These are phyloP conservation scores for Silene conica DNA, from an alignment of 148 eudicot genomes.

Conservation along the genomic window DNA sequence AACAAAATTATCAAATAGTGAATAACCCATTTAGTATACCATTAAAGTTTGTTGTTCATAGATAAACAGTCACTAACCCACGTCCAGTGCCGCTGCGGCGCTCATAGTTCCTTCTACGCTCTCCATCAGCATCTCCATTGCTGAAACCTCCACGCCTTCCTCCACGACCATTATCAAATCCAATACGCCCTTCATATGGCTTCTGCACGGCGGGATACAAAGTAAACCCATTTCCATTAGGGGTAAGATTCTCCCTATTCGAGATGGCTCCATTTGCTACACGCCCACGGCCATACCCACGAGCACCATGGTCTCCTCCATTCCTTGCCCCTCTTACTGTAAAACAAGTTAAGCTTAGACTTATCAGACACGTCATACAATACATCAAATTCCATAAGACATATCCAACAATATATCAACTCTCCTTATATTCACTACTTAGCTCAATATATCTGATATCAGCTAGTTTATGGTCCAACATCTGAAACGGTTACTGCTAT, in stretches of 20 bases:
- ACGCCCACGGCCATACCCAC: conserved; percentile 48
- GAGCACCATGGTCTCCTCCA: conserved; percentile 55
- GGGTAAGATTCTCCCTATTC: conserved; percentile 33
- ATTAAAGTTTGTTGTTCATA: background rate
- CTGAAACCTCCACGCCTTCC: conserved; percentile 71
- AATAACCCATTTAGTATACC: too few species aligned
- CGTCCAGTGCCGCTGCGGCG: conserved; percentile 91
- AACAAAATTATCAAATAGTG: background rate
- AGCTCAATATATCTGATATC: too few species aligned
- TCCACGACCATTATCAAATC: conserved; percentile 46
- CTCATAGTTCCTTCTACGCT: conserved; percentile 61
- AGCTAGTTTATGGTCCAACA: too few species aligned
- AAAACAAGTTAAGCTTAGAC: background rate
- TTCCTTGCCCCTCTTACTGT: conserved; percentile 58
- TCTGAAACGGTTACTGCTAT: too few species aligned
- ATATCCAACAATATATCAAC: background rate
- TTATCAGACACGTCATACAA: background rate
- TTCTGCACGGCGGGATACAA: conserved; percentile 44
- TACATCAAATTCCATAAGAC: background rate
- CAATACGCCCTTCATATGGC: conserved; percentile 43
- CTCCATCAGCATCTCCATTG: conserved; percentile 71
- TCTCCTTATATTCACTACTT: too few species aligned
- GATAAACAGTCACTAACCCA: conserved; percentile 41
- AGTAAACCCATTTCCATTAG: conserved; percentile 38
- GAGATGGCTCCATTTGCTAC: conserved; percentile 45